A percentile compares a stretch with the other conserved stretches of the same genome.
Conservation (phyloP, 1,139 yeast species). For the Candida tropicalis region DNA sequence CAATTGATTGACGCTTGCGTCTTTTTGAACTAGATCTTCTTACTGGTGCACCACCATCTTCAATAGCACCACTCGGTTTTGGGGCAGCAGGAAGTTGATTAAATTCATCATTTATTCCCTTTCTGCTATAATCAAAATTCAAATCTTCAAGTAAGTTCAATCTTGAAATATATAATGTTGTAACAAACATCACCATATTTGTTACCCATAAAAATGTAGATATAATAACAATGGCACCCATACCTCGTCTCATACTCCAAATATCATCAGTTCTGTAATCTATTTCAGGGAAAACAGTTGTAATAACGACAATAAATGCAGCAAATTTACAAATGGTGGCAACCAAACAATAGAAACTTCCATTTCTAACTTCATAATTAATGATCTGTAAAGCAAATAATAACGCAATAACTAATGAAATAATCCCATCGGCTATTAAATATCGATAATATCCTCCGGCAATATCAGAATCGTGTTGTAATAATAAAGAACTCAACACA, state of each 20-base stretch:
- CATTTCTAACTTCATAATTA: conserved; percentile 45
- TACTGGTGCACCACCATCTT: background rate
- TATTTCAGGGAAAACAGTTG: conserved; percentile 16
- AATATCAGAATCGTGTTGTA: conserved; percentile 26
- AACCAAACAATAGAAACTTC: conserved; percentile 44
- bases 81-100: conserved; percentile 4
- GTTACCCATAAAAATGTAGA: conserved; percentile 45
- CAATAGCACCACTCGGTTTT: background rate
- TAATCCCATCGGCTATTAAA: conserved; percentile 41
- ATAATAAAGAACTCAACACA: conserved; percentile 30
- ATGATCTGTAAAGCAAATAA: conserved; percentile 38
- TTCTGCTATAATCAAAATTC: conserved; percentile 33
- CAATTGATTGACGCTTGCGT: conserved; percentile 5
- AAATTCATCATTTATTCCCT: conserved; percentile 14
- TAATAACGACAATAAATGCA: conserved; percentile 17
- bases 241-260: conserved; percentile 39
- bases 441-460: conserved; percentile 35
- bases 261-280: conserved; percentile 23
- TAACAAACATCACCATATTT: conserved; percentile 41
- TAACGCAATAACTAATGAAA: conserved; percentile 37
- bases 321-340: conserved; percentile 26
- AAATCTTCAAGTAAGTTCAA: conserved; percentile 39
- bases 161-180: conserved; percentile 45
- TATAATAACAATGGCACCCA: conserved; percentile 41
- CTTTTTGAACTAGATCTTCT: conserved; percentile 7